Evolutionary conservation across 2,329 filamentous ascomycete species (phyloP), one percentile per base, ranked within the genome.

Genomic region (Metarhizium rileyi): DNA sequence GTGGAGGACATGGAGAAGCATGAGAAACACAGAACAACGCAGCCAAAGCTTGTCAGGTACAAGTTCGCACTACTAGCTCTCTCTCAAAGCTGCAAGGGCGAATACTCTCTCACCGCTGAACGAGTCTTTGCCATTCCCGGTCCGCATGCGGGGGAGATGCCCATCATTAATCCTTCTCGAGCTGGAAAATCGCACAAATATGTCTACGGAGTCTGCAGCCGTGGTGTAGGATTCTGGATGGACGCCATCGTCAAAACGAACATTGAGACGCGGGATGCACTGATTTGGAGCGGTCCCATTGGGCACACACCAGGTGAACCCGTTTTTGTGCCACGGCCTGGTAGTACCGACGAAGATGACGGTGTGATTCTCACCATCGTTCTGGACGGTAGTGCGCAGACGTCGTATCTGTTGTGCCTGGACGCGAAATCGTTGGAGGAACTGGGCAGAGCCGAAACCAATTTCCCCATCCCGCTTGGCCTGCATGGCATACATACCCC

Each of bases 251-350:
- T 75, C 55, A 88, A 88, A 64, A 83, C 80, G 18, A 83, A 89
- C 59, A 69, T 78, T 3, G 56, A 66, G 9, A 82, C 76, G 0
- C 67, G 74, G 10, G 69, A 72, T 26, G 69, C 71, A 0, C 53
- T 75, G 3, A 69, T 76, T 52, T 88, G 84, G 84, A 70, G 75
- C 10, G 71, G 70, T 0, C 69, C 70, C 0, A 61, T 67, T 1
- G 81, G 76, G 0, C 82, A 87, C 57, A 83, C 81, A 0, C 84
- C 85, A 0, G 79, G 84, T 2, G 85, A 88, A 63, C 72, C 83
- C 0, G 80, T 88, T 28, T 88, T 87, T 53, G 71, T 89, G 1
- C 67, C 75, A 1, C 59, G 66, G 7, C 67, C 70, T 4, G 66
- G 59, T 5, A 63, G 69, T 0, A 57, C 54, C 4, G 71, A 68